phyloP scores from a whole-genome alignment of 2,329 filamentous ascomycete genomes.

The Apiospora kogelbergensis region DNA sequence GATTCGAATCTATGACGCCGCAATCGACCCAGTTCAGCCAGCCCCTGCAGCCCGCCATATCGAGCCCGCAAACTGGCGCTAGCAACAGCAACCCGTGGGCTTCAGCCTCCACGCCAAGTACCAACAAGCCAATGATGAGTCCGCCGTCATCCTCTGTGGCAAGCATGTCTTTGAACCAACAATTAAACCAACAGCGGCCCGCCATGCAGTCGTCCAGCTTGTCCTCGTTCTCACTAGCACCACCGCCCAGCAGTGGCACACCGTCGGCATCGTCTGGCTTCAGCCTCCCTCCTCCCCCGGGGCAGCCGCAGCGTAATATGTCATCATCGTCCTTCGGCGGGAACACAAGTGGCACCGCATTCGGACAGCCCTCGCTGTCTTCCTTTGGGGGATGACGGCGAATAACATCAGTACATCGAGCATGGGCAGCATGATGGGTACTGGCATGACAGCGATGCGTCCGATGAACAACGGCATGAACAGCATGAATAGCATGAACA shows the following conservation, averaged over 20 bases:
- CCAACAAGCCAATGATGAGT: slow-evolving; percentile 32
- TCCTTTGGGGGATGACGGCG: slow-evolving; percentile 16
- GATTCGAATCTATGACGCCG: slow-evolving; percentile 56
- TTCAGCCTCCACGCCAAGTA: slow-evolving; percentile 33
- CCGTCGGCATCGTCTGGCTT: slow-evolving; percentile 38
- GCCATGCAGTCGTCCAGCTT: slow-evolving; percentile 32
- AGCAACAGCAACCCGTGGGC: slow-evolving; percentile 49
- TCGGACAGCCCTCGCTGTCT: slow-evolving; percentile 15
- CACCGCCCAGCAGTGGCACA: slow-evolving; percentile 44
- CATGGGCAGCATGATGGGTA: slow-evolving; percentile 25
- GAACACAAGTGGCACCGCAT: slow-evolving; percentile 11
- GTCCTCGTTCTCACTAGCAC: slow-evolving; percentile 58
- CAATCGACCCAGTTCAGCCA: slow-evolving; percentile 64
- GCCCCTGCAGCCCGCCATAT: slow-evolving; percentile 48
- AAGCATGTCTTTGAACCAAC: slow-evolving; percentile 47
- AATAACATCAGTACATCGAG: slow-evolving; percentile 17
- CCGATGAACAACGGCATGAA: slow-evolving; percentile 16
- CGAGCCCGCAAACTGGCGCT: slow-evolving; percentile 39
- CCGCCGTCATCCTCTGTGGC: slow-evolving; percentile 42
- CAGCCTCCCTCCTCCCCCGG: slow-evolving; percentile 47
- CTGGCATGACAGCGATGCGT: slow-evolving; percentile 8
- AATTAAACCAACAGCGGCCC: slow-evolving; percentile 44
- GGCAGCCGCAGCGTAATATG: slow-evolving; percentile 28
- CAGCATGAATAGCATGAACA: slow-evolving; percentile 18
- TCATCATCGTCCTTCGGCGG: slow-evolving; percentile 28